A percentile compares a stretch with the other conserved stretches of the same genome.
Conservation (phyloP, 208 protist genomes). For the Crithidia thermophila region DNA sequence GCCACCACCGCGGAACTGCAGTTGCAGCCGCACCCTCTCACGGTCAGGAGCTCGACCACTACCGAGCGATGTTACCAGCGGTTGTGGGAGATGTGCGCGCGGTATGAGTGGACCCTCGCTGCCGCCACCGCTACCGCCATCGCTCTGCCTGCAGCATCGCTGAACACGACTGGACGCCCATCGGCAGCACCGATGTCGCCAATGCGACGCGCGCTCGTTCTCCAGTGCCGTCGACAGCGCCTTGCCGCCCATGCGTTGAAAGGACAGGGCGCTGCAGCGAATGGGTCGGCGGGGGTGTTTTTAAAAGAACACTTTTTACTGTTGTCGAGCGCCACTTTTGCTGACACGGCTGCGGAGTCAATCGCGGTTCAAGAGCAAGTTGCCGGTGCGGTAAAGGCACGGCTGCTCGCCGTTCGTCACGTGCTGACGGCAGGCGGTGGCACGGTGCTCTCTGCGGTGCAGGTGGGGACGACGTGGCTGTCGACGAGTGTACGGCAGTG, state of each 20-base stretch:
- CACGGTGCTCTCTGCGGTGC: too few relatives aligned
- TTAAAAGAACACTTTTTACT: not conserved
- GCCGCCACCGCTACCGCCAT: not conserved
- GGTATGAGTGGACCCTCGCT: constrained; percentile 23
- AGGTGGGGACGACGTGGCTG: too few relatives aligned
- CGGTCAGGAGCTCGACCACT: not conserved
- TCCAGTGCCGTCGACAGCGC: constrained; percentile 27
- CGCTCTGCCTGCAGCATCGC: not conserved
- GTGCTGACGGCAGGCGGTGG: too few relatives aligned
- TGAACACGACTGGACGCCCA: too few relatives aligned
- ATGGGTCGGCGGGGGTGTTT: not conserved
- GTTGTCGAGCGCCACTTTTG: too few relatives aligned
- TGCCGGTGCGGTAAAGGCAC: too few relatives aligned
- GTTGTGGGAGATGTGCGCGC: constrained; percentile 15
- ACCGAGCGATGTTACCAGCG: constrained; percentile 4
- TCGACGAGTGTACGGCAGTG: too few relatives aligned
- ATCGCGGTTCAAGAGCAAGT: too few relatives aligned
- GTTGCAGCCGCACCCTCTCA: not conserved
- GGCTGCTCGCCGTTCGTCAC: too few relatives aligned
- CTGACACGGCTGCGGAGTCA: too few relatives aligned
- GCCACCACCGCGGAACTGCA: too few relatives aligned
- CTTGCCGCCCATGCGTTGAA: constrained; percentile 5
- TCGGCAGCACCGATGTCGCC: too few relatives aligned
- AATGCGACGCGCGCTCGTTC: constrained; percentile 8
- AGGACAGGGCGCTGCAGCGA: not conserved